phyloP scores from a whole-genome alignment of 1,284 basidiomycete species.

The Sporisorium exsertum region DNA sequence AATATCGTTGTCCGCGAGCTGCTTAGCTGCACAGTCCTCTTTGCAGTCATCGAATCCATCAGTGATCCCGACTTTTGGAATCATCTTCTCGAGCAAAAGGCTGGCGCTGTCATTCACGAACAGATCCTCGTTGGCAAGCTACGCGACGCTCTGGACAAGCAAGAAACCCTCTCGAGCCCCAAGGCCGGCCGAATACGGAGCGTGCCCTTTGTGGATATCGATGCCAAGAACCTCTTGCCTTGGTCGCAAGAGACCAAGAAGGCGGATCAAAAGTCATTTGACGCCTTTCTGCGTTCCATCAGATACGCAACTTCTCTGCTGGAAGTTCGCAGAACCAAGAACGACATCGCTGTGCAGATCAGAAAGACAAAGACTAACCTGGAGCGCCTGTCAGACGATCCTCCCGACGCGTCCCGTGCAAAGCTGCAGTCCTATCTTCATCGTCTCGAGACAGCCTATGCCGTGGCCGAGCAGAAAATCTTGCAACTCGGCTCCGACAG shows the following conservation, averaged over 20 bases:
- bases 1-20: constrained; percentile 83
- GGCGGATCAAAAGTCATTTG: constrained; percentile 47
- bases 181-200: constrained; percentile 15
- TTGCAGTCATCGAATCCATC: constrained; percentile 89
- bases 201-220: constrained; percentile 22
- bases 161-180: constrained; percentile 44
- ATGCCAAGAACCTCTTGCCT: constrained; percentile 24
- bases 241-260: constrained; percentile 38
- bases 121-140: constrained; percentile 76
- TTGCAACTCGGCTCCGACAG: constrained; percentile 75
- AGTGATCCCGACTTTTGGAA: constrained; percentile 98
- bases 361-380: constrained; percentile 52
- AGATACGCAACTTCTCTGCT: constrained; percentile 39
- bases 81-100: constrained; percentile 86
- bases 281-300: constrained; percentile 47
- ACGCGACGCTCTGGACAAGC: constrained; percentile 71
- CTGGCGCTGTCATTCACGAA: constrained; percentile 87
- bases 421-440: constrained; percentile 78
- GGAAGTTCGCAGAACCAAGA: constrained; percentile 52
- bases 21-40: constrained; percentile 81
- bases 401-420: constrained; percentile 22
- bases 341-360: constrained; percentile 54
- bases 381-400: constrained; percentile 32
- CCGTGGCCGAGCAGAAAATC: constrained; percentile 86
- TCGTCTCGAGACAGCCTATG: constrained; percentile 85